phyloP scores from a whole-genome alignment of 2,329 filamentous ascomycete species.

The Cadophora malorum region DNA sequence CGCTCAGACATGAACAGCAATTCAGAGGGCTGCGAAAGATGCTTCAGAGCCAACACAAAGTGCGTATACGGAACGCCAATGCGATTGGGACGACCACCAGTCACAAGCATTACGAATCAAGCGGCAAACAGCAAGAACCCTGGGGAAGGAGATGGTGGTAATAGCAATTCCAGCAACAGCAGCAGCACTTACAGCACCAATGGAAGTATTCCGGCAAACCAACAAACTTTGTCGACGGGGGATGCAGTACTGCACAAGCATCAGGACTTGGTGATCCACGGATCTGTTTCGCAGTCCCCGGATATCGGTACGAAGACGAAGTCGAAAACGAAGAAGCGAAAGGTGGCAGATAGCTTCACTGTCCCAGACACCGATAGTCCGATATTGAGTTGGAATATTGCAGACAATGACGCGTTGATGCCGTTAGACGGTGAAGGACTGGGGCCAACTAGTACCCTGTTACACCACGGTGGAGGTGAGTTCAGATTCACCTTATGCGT shows the following conservation, averaged over 20 bases:
- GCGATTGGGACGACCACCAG: slow-evolving; percentile 1
- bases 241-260: neutral
- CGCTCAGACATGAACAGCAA: neutral
- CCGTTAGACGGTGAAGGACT: neutral
- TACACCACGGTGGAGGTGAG: neutral
- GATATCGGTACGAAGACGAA: neutral
- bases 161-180: slow-evolving; percentile 6
- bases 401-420: neutral
- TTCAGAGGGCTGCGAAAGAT: slow-evolving; percentile 8
- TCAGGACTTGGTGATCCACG: neutral
- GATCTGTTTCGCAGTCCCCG: neutral
- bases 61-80: slow-evolving; percentile 11
- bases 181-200: slow-evolving; percentile 10
- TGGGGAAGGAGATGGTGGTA: neutral
- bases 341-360: slow-evolving; percentile 7
- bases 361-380: slow-evolving; percentile 11
- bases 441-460: neutral
- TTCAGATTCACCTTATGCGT: neutral
- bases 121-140: neutral
- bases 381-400: slow-evolving; percentile 9
- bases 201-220: neutral
- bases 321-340: slow-evolving; percentile 1
- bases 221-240: neutral
- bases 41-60: slow-evolving; percentile 6
- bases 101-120: neutral